Base-by-base conservation (phyloP, 2,329 filamentous ascomycete genomes). In the Bipolaris oryzae region DNA sequence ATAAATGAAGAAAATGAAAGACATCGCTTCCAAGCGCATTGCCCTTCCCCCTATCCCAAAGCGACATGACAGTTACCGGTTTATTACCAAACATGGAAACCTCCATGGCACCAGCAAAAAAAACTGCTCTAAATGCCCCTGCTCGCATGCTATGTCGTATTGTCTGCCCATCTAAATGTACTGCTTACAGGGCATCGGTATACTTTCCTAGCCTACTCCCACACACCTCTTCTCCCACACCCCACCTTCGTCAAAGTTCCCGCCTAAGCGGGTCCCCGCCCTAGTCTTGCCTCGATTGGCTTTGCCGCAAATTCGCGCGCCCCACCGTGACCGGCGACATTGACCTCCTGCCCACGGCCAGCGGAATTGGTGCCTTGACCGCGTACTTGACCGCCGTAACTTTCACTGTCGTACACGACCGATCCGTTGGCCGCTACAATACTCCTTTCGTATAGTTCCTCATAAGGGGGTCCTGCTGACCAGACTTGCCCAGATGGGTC, bases 371-470 rank as follows among this genome's bases (percentile, higher is more conserved):
- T 58, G 52, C 55, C 58, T 43, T 60, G 57, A 6, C 34, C 60
- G 25, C 50, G 55, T 33, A 51, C 35, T 43, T 61, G 52, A 37
- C 52, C 53, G 10, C 59, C 65, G 37, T 70, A 58, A 42, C 67
- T 77, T 70, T 82, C 79, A 11, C 77, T 62, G 71, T 87, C 84
- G 20, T 72, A 70, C 4, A 81, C 69, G 16, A 88, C 69, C 0
- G 80, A 83, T 45, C 80, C 78, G 69, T 88, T 87, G 2, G 79
- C 74, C 3, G 84, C 84, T 25, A 75, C 71, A 23, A 89, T 83
- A 46, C 84, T 79, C 18, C 87, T 79, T 54, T 74, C 77, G 72
- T 89, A 91, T 41, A 89, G 74, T 69, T 82, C 76, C 13, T 62
- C 37, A n/a, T 42, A 42, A 43, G 34, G 33, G 52, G 21, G 39